Percentiles rank a stretch among this genome's conserved stretches.
These are phyloP conservation scores for Oryza meyeriana DNA, from an alignment of 176 grass and related monocot species.

Conservation along the genomic window DNA sequence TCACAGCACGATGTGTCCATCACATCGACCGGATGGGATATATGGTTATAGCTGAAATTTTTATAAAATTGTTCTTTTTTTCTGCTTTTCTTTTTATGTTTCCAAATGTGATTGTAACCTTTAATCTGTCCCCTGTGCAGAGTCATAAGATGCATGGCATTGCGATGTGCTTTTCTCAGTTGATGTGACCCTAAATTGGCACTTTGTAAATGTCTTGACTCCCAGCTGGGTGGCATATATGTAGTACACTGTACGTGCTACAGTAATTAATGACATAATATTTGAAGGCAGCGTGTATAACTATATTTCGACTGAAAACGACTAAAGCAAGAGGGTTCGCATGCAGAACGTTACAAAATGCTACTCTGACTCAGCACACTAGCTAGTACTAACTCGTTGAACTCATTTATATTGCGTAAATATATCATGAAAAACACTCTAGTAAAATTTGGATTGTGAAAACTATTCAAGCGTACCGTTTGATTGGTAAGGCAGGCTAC, in stretches of 20 bases:
- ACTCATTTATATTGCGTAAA: background rate
- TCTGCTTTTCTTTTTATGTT: conserved; percentile 4
- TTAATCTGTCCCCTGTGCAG: conserved; percentile 36
- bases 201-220: background rate
- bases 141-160: conserved; percentile 47
- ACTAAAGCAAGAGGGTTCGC: background rate
- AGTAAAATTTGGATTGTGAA: background rate
- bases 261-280: background rate
- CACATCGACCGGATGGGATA: conserved; percentile 3
- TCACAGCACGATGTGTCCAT: conserved; percentile 7
- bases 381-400: background rate
- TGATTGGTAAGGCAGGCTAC: background rate
- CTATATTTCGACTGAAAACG: background rate
- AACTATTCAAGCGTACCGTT: background rate
- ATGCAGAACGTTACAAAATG: background rate
- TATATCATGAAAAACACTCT: background rate
- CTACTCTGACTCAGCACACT: background rate
- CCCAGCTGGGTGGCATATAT: background rate
- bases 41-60: conserved; percentile 53
- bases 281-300: background rate
- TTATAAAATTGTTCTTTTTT: conserved; percentile 5
- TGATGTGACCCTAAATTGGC: conserved; percentile 4
- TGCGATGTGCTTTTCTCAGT: background rate
- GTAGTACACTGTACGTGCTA: background rate
- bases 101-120: conserved; percentile 47